Evolutionary conservation across 495 filamentous ascomycete species (phyloP), one percentile per base, ranked within the genome.

Genomic region (Neurospora cerealis): DNA sequence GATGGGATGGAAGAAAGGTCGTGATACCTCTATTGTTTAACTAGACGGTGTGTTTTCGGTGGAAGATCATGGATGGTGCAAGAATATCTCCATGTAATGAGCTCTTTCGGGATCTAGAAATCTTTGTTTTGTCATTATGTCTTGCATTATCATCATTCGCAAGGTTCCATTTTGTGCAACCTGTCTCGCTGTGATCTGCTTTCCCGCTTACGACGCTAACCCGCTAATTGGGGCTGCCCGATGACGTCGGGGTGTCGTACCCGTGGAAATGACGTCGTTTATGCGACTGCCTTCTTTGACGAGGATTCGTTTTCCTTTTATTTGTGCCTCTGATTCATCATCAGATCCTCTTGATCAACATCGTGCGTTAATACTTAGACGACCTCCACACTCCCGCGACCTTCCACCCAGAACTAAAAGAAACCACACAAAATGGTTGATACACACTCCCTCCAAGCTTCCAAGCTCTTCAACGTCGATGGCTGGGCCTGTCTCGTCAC

Each of bases 401-500:
- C n/a, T n/a, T n/a, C n/a, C n/a, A n/a, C n/a, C n/a, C n/a, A n/a
- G n/a, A n/a, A n/a, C n/a, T n/a, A n/a, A 41, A 41, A 28, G 24
- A 28, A 10, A 21, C 44, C 1, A 21, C 3, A 34, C 42, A 10
- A 70, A 32, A 82, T 80, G 76, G 77, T 79, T 10, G 76, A 80
- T 37, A 83, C 81, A 9, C 46, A 75, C n/a, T 73, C 79, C 5
- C 81, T 85, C 62, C 74, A 81, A 42, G 82, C 79, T 7, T 71
- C 72, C 17, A 82, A 74, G 34, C 83, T 91, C 54, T 89, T 88
- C 81, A 81, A 80, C 32, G 87, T 89, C 24, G 79, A 87, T 62
- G 88, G 87, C 21, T 81, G 87, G 37, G 86, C 89, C 0, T 87
- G 86, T 21, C 86, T 90, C 21, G 83, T 91, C 46, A 90, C 89